phyloP scores from a whole-genome alignment of 768 basidiomycete genomes.

The Neoboletus brunneissimus region DNA sequence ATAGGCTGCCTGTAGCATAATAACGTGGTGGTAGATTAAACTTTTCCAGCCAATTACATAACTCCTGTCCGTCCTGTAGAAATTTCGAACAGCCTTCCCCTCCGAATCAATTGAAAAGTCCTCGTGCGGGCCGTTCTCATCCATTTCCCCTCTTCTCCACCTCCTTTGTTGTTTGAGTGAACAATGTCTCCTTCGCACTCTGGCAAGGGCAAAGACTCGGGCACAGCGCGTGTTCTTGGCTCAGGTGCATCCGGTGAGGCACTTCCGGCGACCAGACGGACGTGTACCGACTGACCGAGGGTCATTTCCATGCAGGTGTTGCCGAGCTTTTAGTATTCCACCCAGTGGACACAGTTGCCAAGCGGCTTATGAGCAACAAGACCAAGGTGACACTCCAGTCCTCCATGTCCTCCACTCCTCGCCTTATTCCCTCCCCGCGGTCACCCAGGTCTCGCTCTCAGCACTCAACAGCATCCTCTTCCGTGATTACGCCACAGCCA shows the following conservation, averaged over 20 bases:
- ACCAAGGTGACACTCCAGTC: conserved; percentile 49
- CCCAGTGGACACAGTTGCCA: conserved; percentile 97
- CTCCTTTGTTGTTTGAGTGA: not conserved
- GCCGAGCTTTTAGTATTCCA: conserved; percentile 95
- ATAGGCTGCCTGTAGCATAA: not conserved
- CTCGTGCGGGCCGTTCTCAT: not conserved
- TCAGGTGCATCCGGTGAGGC: conserved; percentile 82
- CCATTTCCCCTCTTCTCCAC: not conserved
- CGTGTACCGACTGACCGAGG: not conserved
- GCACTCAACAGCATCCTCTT: conserved; percentile 81
- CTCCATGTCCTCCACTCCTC: not conserved
- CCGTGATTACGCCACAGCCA: conserved; percentile 72
- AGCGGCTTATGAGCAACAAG: conserved; percentile 98
- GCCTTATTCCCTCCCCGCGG: not conserved
- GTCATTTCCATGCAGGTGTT: conserved; percentile 53
- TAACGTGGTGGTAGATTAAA: not conserved
- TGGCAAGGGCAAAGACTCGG: conserved; percentile 72
- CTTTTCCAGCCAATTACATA: conserved; percentile 23
- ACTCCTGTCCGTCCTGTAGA: conserved; percentile 16
- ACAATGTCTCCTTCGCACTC: conserved; percentile 48
- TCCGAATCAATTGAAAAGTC: not conserved
- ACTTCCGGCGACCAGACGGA: not conserved
- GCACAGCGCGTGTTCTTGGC: conserved; percentile 84
- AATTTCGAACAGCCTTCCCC: not conserved
- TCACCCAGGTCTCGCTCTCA: conserved; percentile 54